Percentiles rank a stretch among this genome's conserved stretches.
Evolutionary conservation across 495 filamentous ascomycete species (phyloP).

Genomic region (Tuber indicum): DNA sequence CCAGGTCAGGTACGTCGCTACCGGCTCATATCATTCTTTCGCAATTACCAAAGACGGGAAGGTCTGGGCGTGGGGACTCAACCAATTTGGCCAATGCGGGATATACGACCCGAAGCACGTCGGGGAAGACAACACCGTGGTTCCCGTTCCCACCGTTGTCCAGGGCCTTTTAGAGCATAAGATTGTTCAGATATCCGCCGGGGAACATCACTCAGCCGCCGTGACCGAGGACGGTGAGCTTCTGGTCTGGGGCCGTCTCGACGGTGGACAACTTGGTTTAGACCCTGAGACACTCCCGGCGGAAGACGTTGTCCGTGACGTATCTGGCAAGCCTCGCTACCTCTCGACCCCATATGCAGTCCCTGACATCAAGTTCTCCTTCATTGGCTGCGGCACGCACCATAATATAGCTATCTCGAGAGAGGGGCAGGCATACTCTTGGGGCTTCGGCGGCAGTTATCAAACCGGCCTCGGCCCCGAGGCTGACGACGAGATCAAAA

Average conservation of each 20-base stretch:
- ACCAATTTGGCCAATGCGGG: slow-evolving; percentile 78
- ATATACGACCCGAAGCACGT: slow-evolving; percentile 54
- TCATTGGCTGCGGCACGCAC: slow-evolving; percentile 51
- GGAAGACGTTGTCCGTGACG: slow-evolving; percentile 56
- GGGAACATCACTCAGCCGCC: slow-evolving; percentile 61
- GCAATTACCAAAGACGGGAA: slow-evolving; percentile 64
- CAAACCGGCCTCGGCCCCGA: slow-evolving; percentile 59
- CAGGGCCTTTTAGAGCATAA: slow-evolving; percentile 52
- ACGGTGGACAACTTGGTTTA: slow-evolving; percentile 59
- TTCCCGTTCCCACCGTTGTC: slow-evolving; percentile 56
- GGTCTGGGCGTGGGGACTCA: slow-evolving; percentile 79
- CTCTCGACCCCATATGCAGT: slow-evolving; percentile 35
- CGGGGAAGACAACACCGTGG: slow-evolving; percentile 55
- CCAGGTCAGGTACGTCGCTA: slow-evolving; percentile 52
- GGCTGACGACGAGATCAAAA: slow-evolving; percentile 51
- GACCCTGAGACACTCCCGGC: slow-evolving; percentile 47
- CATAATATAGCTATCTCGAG: slow-evolving; percentile 56
- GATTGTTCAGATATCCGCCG: slow-evolving; percentile 56
- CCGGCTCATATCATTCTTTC: slow-evolving; percentile 68
- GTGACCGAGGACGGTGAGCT: slow-evolving; percentile 57
- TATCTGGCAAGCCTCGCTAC: slow-evolving; percentile 37
- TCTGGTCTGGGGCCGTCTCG: slow-evolving; percentile 63
- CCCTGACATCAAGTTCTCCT: slow-evolving; percentile 40
- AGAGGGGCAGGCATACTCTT: slow-evolving; percentile 57
- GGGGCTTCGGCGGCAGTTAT: slow-evolving; percentile 63